phyloP scores from a whole-genome alignment of 306 rosid species.

The Acacia crassicarpa region DNA sequence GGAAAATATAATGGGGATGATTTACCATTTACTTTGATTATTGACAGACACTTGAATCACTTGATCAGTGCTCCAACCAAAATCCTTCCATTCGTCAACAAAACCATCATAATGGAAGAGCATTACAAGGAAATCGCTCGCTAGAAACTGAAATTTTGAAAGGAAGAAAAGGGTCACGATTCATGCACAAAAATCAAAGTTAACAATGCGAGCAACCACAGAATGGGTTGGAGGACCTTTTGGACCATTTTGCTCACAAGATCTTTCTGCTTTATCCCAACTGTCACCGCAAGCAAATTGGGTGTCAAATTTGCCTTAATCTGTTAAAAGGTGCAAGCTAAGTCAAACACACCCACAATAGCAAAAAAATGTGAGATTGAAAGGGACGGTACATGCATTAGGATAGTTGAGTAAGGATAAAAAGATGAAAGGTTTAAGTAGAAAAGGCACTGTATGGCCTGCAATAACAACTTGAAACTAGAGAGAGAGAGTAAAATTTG shows the following conservation, averaged over 20 bases:
- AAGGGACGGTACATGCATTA: background rate
- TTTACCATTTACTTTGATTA: conserved; percentile 82
- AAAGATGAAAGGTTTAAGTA: background rate
- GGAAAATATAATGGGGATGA: conserved; percentile 17
- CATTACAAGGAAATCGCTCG: conserved; percentile 66
- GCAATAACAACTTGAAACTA: conserved; percentile 8
- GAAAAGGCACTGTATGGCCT: background rate
- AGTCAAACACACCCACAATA: conserved; percentile 17
- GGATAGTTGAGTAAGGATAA: background rate
- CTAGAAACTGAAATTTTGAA: conserved; percentile 61
- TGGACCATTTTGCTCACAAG: conserved; percentile 73
- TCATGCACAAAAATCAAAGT: conserved; percentile 12
- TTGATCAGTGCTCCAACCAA: conserved; percentile 52
- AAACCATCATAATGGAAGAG: conserved; percentile 89
- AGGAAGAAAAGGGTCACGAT: conserved; percentile 18
- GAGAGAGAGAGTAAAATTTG: background rate
- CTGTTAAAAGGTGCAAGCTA: conserved; percentile 32
- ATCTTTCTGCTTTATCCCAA: conserved; percentile 76
- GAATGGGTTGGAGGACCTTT: conserved; percentile 55
- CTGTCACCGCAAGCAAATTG: conserved; percentile 67
- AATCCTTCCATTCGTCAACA: conserved; percentile 65
- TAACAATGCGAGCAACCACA: background rate
- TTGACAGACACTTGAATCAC: conserved; percentile 69
- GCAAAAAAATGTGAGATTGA: conserved; percentile 6
- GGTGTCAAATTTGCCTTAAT: conserved; percentile 35